Base-by-base conservation (phyloP, 169 alveolate genomes). In the Cryptosporidium felis region DNA sequence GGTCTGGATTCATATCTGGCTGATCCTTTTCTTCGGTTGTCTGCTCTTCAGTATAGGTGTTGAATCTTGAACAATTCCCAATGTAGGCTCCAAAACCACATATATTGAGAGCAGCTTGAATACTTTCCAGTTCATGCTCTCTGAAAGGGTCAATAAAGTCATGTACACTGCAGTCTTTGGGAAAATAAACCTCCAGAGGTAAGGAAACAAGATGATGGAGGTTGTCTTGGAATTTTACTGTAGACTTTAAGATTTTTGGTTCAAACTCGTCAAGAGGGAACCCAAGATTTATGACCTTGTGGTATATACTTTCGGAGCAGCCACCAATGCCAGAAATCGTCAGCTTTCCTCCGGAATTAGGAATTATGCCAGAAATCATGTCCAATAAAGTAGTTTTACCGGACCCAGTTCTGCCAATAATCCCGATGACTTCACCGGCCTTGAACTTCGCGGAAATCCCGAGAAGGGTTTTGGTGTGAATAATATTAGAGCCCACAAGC, bases 321-420 rank as follows among this genome's bases (percentile, higher is more conserved):
- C n/a, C 41, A 2, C 23, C 65, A 3, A 32, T 14, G 16, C 38
- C 53, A 3, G 60, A 38, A 38, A 45, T n/a, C 2, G 23, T 36
- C 61, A 74, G 51, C 9, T 16, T 74, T 1, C 81, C 67, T 4
- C 44, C 26, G 32, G 60, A 23, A 56, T 36, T 18, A 12, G 53
- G 36, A 10, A 53, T n/a, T 49, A 53, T 53, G 12, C 41, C 26
- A 8, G 85, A 47, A 9, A 74, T 42, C 8, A 74, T 59, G 40
- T 56, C 85, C 30, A 74, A 16, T 23, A 74, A 36, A 3, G 85
- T 53, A 36, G 85, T 74, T 41, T 74, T 74, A 5, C 85, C 85
- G 16, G 74, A 74, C n/a, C 85, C 85, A 6, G 85, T 74, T 56
- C 85, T 74, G 38, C 85, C 85, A 2, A 74, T 42, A 28, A 74